Conservation (phyloP, 2,329 filamentous ascomycete genomes). For the Penicillium sp. region DNA sequence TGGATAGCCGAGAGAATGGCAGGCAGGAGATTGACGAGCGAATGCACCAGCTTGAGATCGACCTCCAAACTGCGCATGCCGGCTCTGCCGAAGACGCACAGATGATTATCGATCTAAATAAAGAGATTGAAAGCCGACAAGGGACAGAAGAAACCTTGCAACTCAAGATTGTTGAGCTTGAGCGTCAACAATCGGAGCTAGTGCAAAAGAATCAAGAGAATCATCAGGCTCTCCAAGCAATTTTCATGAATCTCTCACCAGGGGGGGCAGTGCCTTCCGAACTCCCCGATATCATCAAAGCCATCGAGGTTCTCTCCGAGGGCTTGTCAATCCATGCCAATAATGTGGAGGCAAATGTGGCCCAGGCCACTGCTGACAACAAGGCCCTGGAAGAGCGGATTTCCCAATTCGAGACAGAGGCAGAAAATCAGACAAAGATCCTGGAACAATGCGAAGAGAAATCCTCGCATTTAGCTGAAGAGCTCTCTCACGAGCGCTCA, state of each 20-base stretch:
- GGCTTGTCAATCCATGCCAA: constrained; percentile 63
- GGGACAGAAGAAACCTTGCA: constrained; percentile 49
- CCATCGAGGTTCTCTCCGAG: constrained; percentile 59
- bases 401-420: constrained; percentile 59
- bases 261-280: constrained; percentile 58
- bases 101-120: constrained; percentile 51
- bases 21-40: constrained; percentile 70
- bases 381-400: constrained; percentile 60
- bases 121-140: constrained; percentile 57
- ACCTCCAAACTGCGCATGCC: constrained; percentile 64
- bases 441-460: constrained; percentile 56
- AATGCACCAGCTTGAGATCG: constrained; percentile 67
- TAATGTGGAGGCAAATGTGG: constrained; percentile 61
- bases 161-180: constrained; percentile 49
- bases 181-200: constrained; percentile 53
- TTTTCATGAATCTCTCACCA: constrained; percentile 62
- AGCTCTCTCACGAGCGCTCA: constrained; percentile 51
- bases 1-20: constrained; percentile 82
- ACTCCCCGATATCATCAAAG: constrained; percentile 60
- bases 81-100: constrained; percentile 49
- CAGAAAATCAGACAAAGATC: constrained; percentile 56
- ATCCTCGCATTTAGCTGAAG: constrained; percentile 57
- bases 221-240: constrained; percentile 57
- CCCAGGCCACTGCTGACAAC: constrained; percentile 64
- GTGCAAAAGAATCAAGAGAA: constrained; percentile 58